These are phyloP conservation scores for Stagonosporopsis chrysanthemi DNA, from an alignment of 2,329 filamentous ascomycete genomes.

Conservation along the genomic window DNA sequence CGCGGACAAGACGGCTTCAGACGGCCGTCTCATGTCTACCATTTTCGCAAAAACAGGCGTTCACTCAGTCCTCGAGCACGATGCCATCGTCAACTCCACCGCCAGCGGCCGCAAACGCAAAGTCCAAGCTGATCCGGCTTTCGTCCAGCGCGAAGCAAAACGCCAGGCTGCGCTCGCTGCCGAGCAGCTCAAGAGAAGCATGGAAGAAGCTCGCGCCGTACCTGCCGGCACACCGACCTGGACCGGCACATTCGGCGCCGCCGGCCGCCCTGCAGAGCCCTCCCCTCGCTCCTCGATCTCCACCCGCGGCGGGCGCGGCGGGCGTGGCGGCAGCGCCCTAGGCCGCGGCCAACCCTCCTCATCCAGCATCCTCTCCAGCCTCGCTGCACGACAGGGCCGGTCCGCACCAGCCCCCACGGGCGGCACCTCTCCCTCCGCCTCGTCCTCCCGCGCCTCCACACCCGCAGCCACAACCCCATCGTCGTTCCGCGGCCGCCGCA, in stretches of 20 bases:
- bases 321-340: slow-evolving; percentile 27
- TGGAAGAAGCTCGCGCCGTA: slow-evolving; percentile 73
- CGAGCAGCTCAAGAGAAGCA: slow-evolving; percentile 74
- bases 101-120: slow-evolving; percentile 64
- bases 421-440: slow-evolving; percentile 18
- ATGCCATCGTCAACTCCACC: slow-evolving; percentile 73
- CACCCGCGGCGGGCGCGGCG: slow-evolving; percentile 53
- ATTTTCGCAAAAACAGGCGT: slow-evolving; percentile 88
- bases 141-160: slow-evolving; percentile 83
- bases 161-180: slow-evolving; percentile 80
- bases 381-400: slow-evolving; percentile 52
- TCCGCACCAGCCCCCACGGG: slow-evolving; percentile 10
- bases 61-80: slow-evolving; percentile 91
- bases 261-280: slow-evolving; percentile 64
- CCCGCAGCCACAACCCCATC: slow-evolving; percentile 35
- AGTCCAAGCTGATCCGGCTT: slow-evolving; percentile 75
- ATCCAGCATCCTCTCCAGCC: slow-evolving; percentile 53
- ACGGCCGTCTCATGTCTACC: slow-evolving; percentile 80
- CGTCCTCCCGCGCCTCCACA: slow-evolving; percentile 39
- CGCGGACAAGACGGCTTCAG: slow-evolving; percentile 29
- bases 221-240: slow-evolving; percentile 90
- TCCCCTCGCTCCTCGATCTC: slow-evolving; percentile 36
- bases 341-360: slow-evolving; percentile 54
- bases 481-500: slow-evolving; percentile 50
- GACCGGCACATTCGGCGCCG: slow-evolving; percentile 84